Conservation (phyloP, 1,284 basidiomycete species). For the Moniliophthora roreri region DNA sequence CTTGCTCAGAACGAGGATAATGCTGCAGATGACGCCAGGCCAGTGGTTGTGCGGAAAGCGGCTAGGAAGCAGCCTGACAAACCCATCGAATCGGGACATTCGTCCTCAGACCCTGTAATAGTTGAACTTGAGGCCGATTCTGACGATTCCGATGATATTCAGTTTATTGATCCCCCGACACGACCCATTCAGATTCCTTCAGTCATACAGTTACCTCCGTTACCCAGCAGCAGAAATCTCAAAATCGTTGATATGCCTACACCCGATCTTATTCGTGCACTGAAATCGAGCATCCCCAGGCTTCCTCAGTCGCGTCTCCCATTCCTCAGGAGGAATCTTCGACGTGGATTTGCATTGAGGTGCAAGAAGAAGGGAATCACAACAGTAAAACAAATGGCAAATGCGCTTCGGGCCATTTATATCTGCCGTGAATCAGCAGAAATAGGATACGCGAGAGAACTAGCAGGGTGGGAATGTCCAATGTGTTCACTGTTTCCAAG, state of each 20-base stretch:
- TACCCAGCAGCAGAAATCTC: background rate
- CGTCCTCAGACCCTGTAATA: no score
- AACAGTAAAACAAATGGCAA: conserved; percentile 1
- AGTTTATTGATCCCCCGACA: background rate
- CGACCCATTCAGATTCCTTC: background rate
- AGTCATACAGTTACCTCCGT: background rate
- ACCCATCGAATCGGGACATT: no score
- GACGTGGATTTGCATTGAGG: conserved; percentile 2
- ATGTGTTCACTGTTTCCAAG: conserved; percentile 53
- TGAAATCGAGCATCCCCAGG: background rate
- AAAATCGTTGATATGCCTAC: background rate
- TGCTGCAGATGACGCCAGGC: no score
- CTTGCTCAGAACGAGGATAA: no score
- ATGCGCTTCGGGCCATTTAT: background rate
- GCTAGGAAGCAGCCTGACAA: no score
- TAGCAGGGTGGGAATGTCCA: conserved; percentile 52
- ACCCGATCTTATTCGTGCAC: background rate
- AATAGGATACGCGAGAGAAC: background rate
- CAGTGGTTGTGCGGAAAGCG: no score
- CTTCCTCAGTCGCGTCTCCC: conserved; percentile 1
- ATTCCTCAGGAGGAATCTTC: conserved; percentile 13
- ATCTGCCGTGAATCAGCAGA: background rate
- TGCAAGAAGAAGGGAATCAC: background rate
- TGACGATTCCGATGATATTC: background rate
- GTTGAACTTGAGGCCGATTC: background rate